phyloP scores from a whole-genome alignment of 768 basidiomycete genomes.

The Paxillus involutus region DNA sequence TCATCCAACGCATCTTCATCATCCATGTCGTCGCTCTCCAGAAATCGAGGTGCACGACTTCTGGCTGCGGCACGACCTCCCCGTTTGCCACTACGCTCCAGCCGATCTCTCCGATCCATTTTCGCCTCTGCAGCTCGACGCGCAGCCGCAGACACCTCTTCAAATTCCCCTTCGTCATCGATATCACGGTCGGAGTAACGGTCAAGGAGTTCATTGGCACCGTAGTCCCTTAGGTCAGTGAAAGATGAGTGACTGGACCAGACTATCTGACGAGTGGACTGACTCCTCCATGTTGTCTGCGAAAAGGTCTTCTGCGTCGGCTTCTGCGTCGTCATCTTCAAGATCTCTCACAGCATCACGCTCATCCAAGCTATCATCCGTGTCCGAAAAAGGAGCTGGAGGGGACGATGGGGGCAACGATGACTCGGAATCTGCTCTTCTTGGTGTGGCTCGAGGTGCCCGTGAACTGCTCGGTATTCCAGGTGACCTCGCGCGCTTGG shows the following conservation, averaged over 20 bases:
- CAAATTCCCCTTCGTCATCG: constrained; percentile 76
- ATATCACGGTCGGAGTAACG: constrained; percentile 84
- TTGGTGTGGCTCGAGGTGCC: constrained; percentile 39
- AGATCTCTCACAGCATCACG: constrained; percentile 63
- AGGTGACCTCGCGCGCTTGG: constrained; percentile 63
- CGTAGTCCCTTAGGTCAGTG: constrained; percentile 68
- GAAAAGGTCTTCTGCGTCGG: constrained; percentile 93
- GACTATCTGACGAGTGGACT: constrained; percentile 23
- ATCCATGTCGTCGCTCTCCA: constrained; percentile 80
- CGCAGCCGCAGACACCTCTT: constrained; percentile 63
- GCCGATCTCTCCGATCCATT: constrained; percentile 87
- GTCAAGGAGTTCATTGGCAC: constrained; percentile 78
- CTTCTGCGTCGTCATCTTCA: constrained; percentile 73
- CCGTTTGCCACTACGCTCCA: constrained; percentile 61
- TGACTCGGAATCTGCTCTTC: constrained; percentile 61
- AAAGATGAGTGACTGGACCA: constrained; percentile 8
- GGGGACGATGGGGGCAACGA: constrained; percentile 88
- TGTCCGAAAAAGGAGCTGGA: constrained; percentile 81
- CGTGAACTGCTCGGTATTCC: constrained; percentile 51
- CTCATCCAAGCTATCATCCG: constrained; percentile 77
- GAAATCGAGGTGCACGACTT: constrained; percentile 82
- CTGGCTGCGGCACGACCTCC: constrained; percentile 77
- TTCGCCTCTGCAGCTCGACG: constrained; percentile 82
- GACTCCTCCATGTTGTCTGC: constrained; percentile 76
- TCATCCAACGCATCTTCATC: constrained; percentile 73